phyloP scores from a whole-genome alignment of 345 rosid species.

The Brassica rapa region DNA sequence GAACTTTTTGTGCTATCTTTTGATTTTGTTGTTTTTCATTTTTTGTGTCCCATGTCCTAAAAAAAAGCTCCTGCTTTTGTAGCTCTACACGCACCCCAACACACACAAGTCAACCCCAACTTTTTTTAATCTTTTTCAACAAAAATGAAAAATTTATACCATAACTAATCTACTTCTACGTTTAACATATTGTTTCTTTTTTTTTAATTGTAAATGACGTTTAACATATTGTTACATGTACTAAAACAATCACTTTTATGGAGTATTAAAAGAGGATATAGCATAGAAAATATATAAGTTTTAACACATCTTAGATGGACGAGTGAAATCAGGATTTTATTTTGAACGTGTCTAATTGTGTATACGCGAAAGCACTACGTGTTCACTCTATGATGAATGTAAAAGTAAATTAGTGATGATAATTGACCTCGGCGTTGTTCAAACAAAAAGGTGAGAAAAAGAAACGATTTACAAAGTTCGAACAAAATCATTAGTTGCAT shows the following conservation, averaged over 20 bases:
- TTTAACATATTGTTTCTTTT: neutral
- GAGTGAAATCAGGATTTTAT: neutral
- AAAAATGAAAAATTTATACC: neutral
- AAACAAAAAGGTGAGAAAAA: constrained; percentile 1
- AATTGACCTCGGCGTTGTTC: constrained; percentile 2
- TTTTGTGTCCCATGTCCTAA: neutral
- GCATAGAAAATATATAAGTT: neutral
- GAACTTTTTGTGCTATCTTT: neutral
- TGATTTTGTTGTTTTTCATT: neutral
- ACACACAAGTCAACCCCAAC: constrained; percentile 23
- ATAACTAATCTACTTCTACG: neutral
- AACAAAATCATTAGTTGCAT: constrained; percentile 36
- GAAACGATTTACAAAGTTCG: neutral
- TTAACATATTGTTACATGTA: neutral
- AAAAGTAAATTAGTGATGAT: constrained; percentile 14
- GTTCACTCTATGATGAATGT: constrained; percentile 8
- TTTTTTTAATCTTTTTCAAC: neutral
- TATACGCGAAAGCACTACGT: constrained; percentile 1
- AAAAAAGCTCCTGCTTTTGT: constrained; percentile 9
- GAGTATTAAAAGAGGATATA: neutral
- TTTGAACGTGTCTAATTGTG: constrained; percentile 9
- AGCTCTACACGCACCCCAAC: constrained; percentile 6
- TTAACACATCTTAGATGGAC: neutral
- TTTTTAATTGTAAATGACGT: neutral
- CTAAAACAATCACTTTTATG: neutral